phyloP scores from a whole-genome alignment of 345 rosid genomes.

The Bretschneidera sinensis region DNA sequence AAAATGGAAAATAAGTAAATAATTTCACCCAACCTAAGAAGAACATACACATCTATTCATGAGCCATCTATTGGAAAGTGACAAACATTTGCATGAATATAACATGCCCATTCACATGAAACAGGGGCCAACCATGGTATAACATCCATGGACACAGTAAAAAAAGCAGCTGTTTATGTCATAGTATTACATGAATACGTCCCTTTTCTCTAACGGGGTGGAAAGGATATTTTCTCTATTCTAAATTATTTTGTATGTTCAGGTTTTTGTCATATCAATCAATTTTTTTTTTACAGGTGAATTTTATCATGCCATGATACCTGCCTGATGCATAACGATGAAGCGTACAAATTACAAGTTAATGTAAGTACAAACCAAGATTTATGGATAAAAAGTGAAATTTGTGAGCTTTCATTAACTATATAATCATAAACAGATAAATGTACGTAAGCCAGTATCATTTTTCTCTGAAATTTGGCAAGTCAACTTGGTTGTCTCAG shows the following conservation, averaged over 20 bases:
- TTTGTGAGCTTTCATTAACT: background rate
- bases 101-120: too few species aligned
- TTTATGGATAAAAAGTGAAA: background rate
- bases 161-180: too few species aligned
- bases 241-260: too few species aligned
- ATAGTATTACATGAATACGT: too few species aligned
- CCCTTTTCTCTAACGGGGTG: too few species aligned
- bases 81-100: background rate
- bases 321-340: background rate
- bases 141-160: too few species aligned
- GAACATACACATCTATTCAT: background rate
- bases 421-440: background rate
- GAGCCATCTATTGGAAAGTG: background rate
- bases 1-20: slow-evolving; percentile 6
- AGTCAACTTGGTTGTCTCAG: background rate
- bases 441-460: background rate
- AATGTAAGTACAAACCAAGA: background rate
- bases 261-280: background rate
- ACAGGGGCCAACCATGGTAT: too few species aligned
- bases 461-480: too few species aligned
- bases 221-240: too few species aligned
- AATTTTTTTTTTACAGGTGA: background rate
- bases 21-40: background rate
- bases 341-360: too few species aligned
- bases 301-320: background rate